Evolutionary conservation across 2,329 filamentous ascomycete species (phyloP), one percentile per base, ranked within the genome.

Genomic region (Zymoseptoria pseudotritici): DNA sequence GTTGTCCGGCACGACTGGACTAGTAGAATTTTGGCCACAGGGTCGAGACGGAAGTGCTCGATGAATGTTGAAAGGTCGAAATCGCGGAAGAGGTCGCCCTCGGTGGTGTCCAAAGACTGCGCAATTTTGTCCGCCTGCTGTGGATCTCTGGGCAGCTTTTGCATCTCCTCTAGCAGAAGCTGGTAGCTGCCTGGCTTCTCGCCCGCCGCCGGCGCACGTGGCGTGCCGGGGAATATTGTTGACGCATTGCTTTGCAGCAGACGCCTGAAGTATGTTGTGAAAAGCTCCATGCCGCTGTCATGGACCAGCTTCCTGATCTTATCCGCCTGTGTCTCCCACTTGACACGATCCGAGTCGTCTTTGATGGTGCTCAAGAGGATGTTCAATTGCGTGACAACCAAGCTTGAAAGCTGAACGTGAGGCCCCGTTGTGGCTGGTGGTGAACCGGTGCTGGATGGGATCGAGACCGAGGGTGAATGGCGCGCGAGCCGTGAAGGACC

Each of bases 221-320:
- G 89, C 58, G 87, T 80, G 64, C 88, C 86, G 56, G 91, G 87
- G 73, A 97, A 97, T 74, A 99, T 94, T 71, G 94, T 88, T 65
- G 87, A 80, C 70, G 92, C 91, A 85, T 97, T 97, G 78, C 88
- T 87, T 76, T 88, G 89, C 72, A 99, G 85, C 74, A 97, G 82
- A 77, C 93, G 90, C 76, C 91, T 87, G 77, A 99, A 96, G 77
- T 94, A 97, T 80, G 92, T 95, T 62, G 90, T 87, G 75, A 92
- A 97, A 73, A 97, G 91, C 82, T 99, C 95, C 93, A 99, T 99
- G 73, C 92, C 92, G 91, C 96, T 88, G 71, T 93, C 92, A 85
- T 96, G 88, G 79, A 97, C 88, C 75, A 97, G 86, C 90, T 95
- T 96, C 76, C 87, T 86, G 71, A 99, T 88, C 79, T 96, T 92